phyloP scores from a whole-genome alignment of 768 basidiomycete species.

The Macrolepiota fuliginosa region DNA sequence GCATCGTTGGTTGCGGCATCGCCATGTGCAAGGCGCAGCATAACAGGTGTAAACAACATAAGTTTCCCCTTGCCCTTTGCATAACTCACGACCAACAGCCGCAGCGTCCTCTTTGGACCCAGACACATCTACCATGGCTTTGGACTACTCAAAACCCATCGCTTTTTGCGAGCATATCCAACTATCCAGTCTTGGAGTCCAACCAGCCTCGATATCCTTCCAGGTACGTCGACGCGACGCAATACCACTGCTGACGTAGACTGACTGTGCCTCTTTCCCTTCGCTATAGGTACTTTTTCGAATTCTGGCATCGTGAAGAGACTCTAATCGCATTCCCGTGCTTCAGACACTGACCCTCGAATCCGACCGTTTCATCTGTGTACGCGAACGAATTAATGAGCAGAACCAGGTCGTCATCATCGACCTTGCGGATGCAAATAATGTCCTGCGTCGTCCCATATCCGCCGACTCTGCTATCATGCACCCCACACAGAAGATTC shows the following conservation, averaged over 20 bases:
- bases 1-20: too few relatives aligned
- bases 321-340: conserved; percentile 3
- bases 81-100: conserved; percentile 4
- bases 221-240: conserved; percentile 62
- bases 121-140: conserved; percentile 33
- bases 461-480: conserved; percentile 99
- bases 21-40: not conserved
- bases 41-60: conserved; percentile 10
- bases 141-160: conserved; percentile 71
- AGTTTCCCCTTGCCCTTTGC: conserved; percentile 8
- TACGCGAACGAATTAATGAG: conserved; percentile 93
- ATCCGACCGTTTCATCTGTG: conserved; percentile 97
- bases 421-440: conserved; percentile 95
- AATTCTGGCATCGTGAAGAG: not conserved
- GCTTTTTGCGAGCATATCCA: conserved; percentile 90
- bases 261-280: conserved; percentile 17
- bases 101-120: conserved; percentile 12
- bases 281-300: conserved; percentile 26
- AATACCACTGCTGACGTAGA: conserved; percentile 27
- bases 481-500: conserved; percentile 95
- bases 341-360: conserved; percentile 87
- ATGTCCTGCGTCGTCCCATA: conserved; percentile 93
- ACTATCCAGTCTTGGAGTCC: conserved; percentile 93
- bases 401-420: conserved; percentile 99
- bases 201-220: conserved; percentile 96